Base-by-base conservation (phyloP, 306 rosid genomes). In the Notholithocarpus densiflorus region DNA sequence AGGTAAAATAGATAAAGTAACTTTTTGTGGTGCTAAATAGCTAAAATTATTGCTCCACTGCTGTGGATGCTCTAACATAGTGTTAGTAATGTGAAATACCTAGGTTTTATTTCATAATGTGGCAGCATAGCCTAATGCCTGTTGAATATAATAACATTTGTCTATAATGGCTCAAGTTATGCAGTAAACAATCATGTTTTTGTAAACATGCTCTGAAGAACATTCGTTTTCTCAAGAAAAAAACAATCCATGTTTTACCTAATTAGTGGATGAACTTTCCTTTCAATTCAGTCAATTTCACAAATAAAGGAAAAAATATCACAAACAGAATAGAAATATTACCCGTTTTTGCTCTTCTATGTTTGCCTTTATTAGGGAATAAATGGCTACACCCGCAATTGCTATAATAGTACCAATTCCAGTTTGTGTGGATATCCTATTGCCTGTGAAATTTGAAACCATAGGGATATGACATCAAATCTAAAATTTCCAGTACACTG, bases 371-470 rank as follows among this genome's bases (percentile, higher is more conserved):
- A 89, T 91, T 48, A 88, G 74, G 79, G 97, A 91, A 82, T 91
- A 91, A 32, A 91, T 74, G 76, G 97, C 97, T 64, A 89, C 97
- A 19, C 97, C 93, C 5, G 92, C 97, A 78, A 89, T 91, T 76
- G 97, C 97, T 66, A 91, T 88, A 3, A 72, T 87, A 52, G 93
- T 91, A 68, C 92, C 92, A 53, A 91, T 85, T 55, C 97, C 93
- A 43, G 97, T 89, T 79, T 89, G 93, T 27, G 93, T 89, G 8
- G 92, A 91, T 80, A 91, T 91, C 81, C 12, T 88, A 77, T 89
- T 91, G 80, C 97, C 97, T 89, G 88, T 72, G 31, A 57, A 69
- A 48, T 18, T 77, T 73, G 26, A 73, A 62, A 81, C 55, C 29
- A 26, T 73, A 54, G 70, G 32, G 73, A 73, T 11, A 52, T n/a